Evolutionary conservation across 345 rosid genomes (phyloP).

Genomic region (Cardamine occulta): DNA sequence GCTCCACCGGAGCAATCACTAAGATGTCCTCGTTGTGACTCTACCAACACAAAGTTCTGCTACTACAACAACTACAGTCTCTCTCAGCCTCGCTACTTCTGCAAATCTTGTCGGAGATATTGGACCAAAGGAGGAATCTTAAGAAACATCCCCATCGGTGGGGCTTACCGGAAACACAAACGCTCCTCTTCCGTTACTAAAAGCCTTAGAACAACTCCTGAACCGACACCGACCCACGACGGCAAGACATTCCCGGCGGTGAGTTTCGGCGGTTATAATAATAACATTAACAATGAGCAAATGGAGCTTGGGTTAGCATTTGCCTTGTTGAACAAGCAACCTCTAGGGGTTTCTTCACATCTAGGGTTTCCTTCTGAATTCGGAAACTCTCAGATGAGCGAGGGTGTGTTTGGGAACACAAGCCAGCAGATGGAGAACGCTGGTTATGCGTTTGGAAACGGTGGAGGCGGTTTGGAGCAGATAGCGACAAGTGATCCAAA

Average conservation of each 20-base stretch:
- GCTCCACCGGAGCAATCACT: slow-evolving; percentile 60
- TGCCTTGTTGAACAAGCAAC: slow-evolving; percentile 67
- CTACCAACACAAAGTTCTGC: slow-evolving; percentile 79
- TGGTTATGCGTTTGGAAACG: slow-evolving; percentile 38
- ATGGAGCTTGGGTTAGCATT: slow-evolving; percentile 73
- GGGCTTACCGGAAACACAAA: slow-evolving; percentile 72
- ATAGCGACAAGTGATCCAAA: slow-evolving; percentile 45
- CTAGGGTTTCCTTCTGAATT: slow-evolving; percentile 53
- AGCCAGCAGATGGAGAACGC: slow-evolving; percentile 30
- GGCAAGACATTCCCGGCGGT: slow-evolving; percentile 41
- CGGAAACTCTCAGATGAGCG: slow-evolving; percentile 21
- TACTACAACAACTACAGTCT: slow-evolving; percentile 90
- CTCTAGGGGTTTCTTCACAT: slow-evolving; percentile 43
- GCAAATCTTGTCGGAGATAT: slow-evolving; percentile 79
- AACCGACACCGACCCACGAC: slow-evolving; percentile 36
- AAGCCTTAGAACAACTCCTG: slow-evolving; percentile 48
- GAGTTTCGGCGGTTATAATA: slow-evolving; percentile 33
- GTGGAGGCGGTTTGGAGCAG: slow-evolving; percentile 41
- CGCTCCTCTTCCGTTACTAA: slow-evolving; percentile 50
- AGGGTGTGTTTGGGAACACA: slow-evolving; percentile 18
- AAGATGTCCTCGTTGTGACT: slow-evolving; percentile 75
- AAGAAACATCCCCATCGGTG: slow-evolving; percentile 74
- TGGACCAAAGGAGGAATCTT: slow-evolving; percentile 88
- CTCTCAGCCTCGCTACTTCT: slow-evolving; percentile 80
- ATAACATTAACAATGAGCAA: slow-evolving; percentile 46